A percentile compares a stretch with the other conserved stretches of the same genome.
These are phyloP conservation scores for Passalora sequoiae DNA, from an alignment of 2,329 filamentous ascomycete species.

Conservation along the genomic window DNA sequence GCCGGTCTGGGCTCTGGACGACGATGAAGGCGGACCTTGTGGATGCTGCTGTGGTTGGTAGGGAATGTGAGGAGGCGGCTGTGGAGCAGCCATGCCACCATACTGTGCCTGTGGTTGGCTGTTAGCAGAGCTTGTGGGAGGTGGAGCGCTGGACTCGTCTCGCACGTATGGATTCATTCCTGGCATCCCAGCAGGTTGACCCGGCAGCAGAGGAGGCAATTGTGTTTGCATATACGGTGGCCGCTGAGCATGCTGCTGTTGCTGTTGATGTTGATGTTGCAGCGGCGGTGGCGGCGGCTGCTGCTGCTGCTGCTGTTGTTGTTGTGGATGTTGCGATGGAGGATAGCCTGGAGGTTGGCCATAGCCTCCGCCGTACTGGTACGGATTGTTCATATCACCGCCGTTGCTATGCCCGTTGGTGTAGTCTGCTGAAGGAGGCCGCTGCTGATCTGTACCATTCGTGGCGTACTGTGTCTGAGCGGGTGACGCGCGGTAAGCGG, in stretches of 20 bases:
- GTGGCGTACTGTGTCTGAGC: constrained; percentile 16
- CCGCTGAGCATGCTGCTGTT: constrained; percentile 9
- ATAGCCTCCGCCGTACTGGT: constrained; percentile 18
- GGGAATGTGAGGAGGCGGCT: constrained; percentile 11
- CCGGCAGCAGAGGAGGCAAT: constrained; percentile 19
- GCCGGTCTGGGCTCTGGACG: constrained; percentile 8
- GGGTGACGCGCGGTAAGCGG: constrained; percentile 5
- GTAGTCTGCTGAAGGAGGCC: constrained; percentile 14
- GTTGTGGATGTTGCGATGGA: constrained; percentile 10
- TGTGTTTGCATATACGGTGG: constrained; percentile 21
- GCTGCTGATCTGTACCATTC: constrained; percentile 16
- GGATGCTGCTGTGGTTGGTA: constrained; percentile 10
- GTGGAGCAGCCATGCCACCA: constrained; percentile 13
- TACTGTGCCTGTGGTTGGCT: constrained; percentile 15
- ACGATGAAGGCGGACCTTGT: constrained; percentile 5
- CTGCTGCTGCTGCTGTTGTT: constrained; percentile 14
- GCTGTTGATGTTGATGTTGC: constrained; percentile 17
- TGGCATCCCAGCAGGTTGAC: constrained; percentile 12
- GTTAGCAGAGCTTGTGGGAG: constrained; percentile 21
- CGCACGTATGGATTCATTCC: constrained; percentile 17
- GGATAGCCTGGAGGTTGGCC: constrained; percentile 16
- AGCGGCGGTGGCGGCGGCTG: constrained; percentile 7
- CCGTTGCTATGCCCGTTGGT: constrained; percentile 20
- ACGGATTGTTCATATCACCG: constrained; percentile 24
- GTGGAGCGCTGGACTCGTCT: constrained; percentile 17